Evolutionary conservation across 495 filamentous ascomycete species (phyloP).

Genomic region (Clavariopsis aquatica): DNA sequence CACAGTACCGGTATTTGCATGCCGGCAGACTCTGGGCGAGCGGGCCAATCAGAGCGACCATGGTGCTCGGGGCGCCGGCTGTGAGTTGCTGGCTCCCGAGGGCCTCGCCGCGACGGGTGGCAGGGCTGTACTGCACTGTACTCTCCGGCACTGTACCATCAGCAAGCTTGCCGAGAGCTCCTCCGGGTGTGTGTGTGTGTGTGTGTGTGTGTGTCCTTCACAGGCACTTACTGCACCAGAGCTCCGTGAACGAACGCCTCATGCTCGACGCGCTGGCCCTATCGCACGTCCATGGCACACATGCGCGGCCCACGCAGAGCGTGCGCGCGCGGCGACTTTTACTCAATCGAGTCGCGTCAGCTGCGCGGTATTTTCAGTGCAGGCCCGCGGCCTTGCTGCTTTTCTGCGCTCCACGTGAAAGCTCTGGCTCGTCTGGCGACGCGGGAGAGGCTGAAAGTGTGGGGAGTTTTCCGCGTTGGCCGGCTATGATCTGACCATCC

Average conservation of each 20-base stretch:
- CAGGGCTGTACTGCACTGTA: too few relatives aligned
- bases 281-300: too few relatives aligned
- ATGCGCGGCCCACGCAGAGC: too few relatives aligned
- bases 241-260: not conserved
- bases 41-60: not conserved
- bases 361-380: conserved; percentile 5
- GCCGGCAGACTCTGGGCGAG: not conserved
- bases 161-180: conserved; percentile 11
- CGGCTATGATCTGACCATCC: conserved; percentile 11
- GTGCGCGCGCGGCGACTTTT: not conserved
- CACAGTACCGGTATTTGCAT: too few relatives aligned
- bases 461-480: conserved; percentile 25
- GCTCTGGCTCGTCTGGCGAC: conserved; percentile 3
- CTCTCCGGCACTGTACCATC: too few relatives aligned
- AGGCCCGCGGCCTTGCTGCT: not conserved
- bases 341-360: conserved; percentile 19
- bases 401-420: conserved; percentile 32
- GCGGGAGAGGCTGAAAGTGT: conserved; percentile 37
- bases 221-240: conserved; percentile 4
- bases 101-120: not conserved
- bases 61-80: conserved; percentile 15
- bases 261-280: too few relatives aligned
- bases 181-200: conserved; percentile 11
- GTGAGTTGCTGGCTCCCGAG: not conserved
- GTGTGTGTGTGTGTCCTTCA: too few relatives aligned